Evolutionary conservation across 345 rosid species (phyloP).

Genomic region (Geranium brycei): DNA sequence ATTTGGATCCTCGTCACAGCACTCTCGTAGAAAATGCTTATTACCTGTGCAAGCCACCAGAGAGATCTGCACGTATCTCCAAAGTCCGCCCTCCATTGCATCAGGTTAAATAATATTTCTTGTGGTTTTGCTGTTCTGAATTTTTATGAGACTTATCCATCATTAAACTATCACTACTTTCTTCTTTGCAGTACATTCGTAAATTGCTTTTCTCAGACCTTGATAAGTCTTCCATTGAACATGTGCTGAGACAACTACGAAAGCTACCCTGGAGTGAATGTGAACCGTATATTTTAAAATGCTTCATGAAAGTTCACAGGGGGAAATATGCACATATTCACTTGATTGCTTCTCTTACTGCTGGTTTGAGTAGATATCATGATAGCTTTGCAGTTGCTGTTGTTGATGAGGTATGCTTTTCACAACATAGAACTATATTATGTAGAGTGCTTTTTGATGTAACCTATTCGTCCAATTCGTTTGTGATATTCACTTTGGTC

Average conservation of each 20-base stretch:
- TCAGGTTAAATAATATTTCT: constrained; percentile 37
- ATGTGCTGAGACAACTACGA: constrained; percentile 93
- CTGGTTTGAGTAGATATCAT: constrained; percentile 95
- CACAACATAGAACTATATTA: background rate
- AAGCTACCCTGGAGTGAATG: constrained; percentile 95
- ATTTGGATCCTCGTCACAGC: constrained; percentile 93
- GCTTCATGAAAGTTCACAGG: constrained; percentile 93
- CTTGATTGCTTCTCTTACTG: constrained; percentile 91
- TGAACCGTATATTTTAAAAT: constrained; percentile 79
- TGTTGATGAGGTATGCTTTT: constrained; percentile 81
- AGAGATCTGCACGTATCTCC: constrained; percentile 82
- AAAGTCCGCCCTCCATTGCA: constrained; percentile 88
- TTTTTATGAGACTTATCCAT: too few species aligned
- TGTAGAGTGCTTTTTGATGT: background rate
- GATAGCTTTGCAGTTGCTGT: constrained; percentile 96
- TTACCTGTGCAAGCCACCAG: constrained; percentile 97
- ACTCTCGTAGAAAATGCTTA: constrained; percentile 99
- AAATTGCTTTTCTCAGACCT: constrained; percentile 89
- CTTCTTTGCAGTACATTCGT: constrained; percentile 66
- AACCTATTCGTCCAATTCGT: too few species aligned
- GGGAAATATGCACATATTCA: constrained; percentile 98
- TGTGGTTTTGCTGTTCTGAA: background rate
- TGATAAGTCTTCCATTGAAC: constrained; percentile 79
- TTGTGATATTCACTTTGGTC: too few species aligned
- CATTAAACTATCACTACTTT: background rate